phyloP scores from a whole-genome alignment of 2,329 filamentous ascomycete genomes.

The Colletotrichum sidae region DNA sequence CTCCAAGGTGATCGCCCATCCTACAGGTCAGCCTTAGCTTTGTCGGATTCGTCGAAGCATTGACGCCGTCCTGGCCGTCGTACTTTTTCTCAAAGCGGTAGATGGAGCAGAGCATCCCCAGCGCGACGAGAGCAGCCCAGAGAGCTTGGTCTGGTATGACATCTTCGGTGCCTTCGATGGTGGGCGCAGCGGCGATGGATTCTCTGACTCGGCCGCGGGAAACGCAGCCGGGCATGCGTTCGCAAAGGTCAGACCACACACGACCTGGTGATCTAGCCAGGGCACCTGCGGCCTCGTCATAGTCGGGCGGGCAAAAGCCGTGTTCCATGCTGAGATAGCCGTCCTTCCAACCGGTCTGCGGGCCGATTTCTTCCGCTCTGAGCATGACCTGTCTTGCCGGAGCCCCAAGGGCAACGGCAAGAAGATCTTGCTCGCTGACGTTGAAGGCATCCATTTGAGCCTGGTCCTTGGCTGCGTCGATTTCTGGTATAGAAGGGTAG shows the following conservation, averaged over 20 bases:
- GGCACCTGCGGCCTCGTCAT: constrained; percentile 60
- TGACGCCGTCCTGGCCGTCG: constrained; percentile 62
- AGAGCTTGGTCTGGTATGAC: constrained; percentile 63
- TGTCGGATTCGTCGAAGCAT: constrained; percentile 46
- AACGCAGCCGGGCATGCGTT: constrained; percentile 64
- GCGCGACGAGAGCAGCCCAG: constrained; percentile 63
- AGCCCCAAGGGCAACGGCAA: constrained; percentile 64
- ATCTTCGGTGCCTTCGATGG: constrained; percentile 61
- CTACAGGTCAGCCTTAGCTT: constrained; percentile 50
- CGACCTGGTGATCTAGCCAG: constrained; percentile 60
- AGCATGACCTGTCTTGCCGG: constrained; percentile 66
- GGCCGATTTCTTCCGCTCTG: constrained; percentile 63
- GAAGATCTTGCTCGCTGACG: constrained; percentile 59
- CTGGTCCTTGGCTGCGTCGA: constrained; percentile 51
- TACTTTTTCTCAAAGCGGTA: constrained; percentile 65
- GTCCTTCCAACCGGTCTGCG: constrained; percentile 63
- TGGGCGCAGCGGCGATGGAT: constrained; percentile 58
- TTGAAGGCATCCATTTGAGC: constrained; percentile 59
- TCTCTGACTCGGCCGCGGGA: constrained; percentile 61
- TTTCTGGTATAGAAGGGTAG: constrained; percentile 53
- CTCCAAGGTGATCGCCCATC: constrained; percentile 61
- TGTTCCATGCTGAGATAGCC: constrained; percentile 63
- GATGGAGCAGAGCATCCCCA: constrained; percentile 65
- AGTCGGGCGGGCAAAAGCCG: constrained; percentile 63
- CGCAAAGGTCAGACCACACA: constrained; percentile 65